Conservation (phyloP, 768 basidiomycete species). For the Ramaria rubella region DNA sequence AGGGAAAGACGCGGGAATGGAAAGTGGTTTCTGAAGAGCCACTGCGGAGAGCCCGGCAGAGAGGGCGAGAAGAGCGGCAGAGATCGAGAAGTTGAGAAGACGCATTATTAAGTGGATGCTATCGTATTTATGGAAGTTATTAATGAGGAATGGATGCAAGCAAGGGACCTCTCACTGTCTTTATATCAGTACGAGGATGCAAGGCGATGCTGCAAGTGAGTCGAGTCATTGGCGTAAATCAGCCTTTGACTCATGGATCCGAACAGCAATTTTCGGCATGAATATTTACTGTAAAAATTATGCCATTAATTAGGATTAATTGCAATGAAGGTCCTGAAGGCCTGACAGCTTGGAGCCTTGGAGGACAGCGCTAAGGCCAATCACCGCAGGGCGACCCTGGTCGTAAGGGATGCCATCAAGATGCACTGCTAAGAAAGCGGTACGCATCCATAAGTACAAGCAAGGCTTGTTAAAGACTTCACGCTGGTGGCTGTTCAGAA, state of each 20-base stretch:
- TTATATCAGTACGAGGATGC: neutral
- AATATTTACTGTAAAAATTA: too few species aligned
- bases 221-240: too few species aligned
- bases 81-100: neutral
- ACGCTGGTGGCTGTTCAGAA: neutral
- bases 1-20: neutral
- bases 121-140: neutral
- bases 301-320: too few species aligned
- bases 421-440: neutral
- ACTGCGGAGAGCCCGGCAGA: neutral
- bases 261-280: too few species aligned
- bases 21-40: neutral
- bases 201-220: conserved; percentile 1
- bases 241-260: too few species aligned
- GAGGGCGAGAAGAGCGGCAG: neutral
- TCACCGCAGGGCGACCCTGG: too few species aligned
- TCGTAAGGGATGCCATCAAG: too few species aligned
- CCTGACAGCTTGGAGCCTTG: too few species aligned
- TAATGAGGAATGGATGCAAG: neutral
- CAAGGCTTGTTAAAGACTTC: too few species aligned
- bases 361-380: too few species aligned
- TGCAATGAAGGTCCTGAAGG: too few species aligned
- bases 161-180: neutral
- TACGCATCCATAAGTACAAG: neutral
- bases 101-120: neutral